Conservation (phyloP, 192 early-diverging fungal species). For the Glomus cerebriforme region DNA sequence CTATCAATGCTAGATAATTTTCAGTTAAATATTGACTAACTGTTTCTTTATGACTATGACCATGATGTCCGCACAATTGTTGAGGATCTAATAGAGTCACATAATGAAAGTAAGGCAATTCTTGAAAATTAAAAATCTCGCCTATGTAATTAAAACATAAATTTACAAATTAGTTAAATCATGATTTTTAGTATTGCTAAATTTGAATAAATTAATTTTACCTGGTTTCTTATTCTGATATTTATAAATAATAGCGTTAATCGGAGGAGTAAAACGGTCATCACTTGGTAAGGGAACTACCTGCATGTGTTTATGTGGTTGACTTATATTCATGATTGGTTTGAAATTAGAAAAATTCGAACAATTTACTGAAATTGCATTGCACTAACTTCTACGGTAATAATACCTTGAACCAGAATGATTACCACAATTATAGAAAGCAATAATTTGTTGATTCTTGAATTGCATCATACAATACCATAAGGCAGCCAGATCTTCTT, state of each 20-base stretch:
- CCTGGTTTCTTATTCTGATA: conserved; percentile 43
- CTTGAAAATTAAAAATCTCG: conserved; percentile 35
- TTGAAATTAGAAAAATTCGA: background rate
- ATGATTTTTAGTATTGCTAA: background rate
- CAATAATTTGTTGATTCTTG: conserved; percentile 38
- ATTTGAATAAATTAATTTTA: conserved; percentile 27
- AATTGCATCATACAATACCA: conserved; percentile 42
- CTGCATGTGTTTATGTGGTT: conserved; percentile 64
- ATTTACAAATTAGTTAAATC: background rate
- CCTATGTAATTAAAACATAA: conserved; percentile 35
- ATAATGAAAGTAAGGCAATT: conserved; percentile 24
- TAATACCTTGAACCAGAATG: conserved; percentile 54
- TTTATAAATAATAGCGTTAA: conserved; percentile 40
- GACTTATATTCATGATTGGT: conserved; percentile 39
- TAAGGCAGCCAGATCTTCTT: conserved; percentile 45
- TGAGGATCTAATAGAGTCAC: conserved; percentile 42
- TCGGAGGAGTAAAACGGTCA: conserved; percentile 38
- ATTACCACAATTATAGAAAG: conserved; percentile 62
- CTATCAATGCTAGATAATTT: conserved; percentile 51
- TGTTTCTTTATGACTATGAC: conserved; percentile 19
- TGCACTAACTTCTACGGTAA: background rate
- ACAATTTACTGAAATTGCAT: background rate
- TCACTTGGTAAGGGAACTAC: conserved; percentile 45
- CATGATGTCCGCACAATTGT: conserved; percentile 47
- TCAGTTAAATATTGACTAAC: conserved; percentile 48